These are phyloP conservation scores for Aspergillus egyptiacus DNA, from an alignment of 495 filamentous ascomycete genomes.

Conservation along the genomic window DNA sequence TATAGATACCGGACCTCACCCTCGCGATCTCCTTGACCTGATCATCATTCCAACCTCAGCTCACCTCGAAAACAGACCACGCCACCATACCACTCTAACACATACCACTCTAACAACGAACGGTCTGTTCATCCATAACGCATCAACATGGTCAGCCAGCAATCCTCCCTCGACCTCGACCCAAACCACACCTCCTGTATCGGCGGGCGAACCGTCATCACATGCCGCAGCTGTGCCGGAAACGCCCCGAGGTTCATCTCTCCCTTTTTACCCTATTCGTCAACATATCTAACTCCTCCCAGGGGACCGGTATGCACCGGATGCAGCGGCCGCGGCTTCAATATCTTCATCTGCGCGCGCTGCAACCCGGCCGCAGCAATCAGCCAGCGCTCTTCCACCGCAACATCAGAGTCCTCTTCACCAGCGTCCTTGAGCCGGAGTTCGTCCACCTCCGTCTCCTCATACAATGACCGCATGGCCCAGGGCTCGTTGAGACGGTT, in stretches of 20 bases:
- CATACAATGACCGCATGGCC: conserved; percentile 15
- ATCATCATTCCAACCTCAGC: not conserved
- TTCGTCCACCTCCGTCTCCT: conserved; percentile 27
- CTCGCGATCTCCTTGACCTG: not conserved
- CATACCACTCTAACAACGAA: not conserved
- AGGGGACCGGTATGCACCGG: conserved; percentile 30
- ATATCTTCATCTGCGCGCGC: conserved; percentile 31
- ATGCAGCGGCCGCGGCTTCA: conserved; percentile 35
- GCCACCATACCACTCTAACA: not conserved
- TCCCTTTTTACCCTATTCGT: not conserved
- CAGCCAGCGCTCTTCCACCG: conserved; percentile 12
- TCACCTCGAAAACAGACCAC: not conserved
- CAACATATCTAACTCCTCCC: not conserved
- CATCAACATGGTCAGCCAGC: conserved; percentile 21
- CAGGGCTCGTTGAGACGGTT: conserved; percentile 14
- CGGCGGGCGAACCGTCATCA: conserved; percentile 32
- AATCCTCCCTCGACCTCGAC: conserved; percentile 24
- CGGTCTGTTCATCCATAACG: too few species aligned
- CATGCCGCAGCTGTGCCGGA: conserved; percentile 35
- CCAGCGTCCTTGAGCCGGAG: conserved; percentile 30
- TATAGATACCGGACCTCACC: not conserved
- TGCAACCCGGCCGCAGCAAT: conserved; percentile 30
- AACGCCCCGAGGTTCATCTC: conserved; percentile 35
- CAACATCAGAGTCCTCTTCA: conserved; percentile 25
- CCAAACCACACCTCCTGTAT: conserved; percentile 35